Conservation (phyloP, 2,329 filamentous ascomycete genomes). For the Microsporum audouinii region DNA sequence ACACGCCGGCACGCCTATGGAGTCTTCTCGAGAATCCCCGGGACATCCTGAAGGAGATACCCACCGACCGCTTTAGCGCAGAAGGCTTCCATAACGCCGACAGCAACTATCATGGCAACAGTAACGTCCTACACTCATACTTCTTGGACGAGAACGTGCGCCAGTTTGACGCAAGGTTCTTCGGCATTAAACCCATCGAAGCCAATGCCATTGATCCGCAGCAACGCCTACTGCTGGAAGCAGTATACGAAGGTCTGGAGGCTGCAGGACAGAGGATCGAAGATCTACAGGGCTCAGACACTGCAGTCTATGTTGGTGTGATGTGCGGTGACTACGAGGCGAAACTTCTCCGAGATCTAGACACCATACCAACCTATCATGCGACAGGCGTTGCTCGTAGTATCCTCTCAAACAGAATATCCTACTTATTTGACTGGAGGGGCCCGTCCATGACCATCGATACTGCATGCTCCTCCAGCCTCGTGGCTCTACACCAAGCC, state of each 20-base stretch:
- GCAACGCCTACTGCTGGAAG: constrained; percentile 23
- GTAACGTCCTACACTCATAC: constrained; percentile 12
- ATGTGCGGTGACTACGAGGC: constrained; percentile 24
- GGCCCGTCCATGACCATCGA: constrained; percentile 13
- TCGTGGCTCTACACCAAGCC: constrained; percentile 12
- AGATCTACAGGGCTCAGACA: constrained; percentile 22
- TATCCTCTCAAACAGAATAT: constrained; percentile 21
- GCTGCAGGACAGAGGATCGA: constrained; percentile 20
- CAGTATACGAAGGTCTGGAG: constrained; percentile 21
- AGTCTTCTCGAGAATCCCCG: constrained; percentile 18
- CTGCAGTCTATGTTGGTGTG: constrained; percentile 24
- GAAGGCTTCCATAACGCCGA: constrained; percentile 15
- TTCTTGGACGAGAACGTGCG: constrained; percentile 17
- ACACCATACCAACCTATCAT: constrained; percentile 18
- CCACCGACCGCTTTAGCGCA: constrained; percentile 13
- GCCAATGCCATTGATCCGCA: constrained; percentile 24
- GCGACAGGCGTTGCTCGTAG: constrained; percentile 23
- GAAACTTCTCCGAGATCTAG: not conserved
- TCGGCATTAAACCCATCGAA: constrained; percentile 19
- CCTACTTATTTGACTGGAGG: constrained; percentile 11
- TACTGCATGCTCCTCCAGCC: constrained; percentile 14
- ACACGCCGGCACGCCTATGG: constrained; percentile 27
- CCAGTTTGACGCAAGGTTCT: constrained; percentile 26
- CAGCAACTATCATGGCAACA: constrained; percentile 6
- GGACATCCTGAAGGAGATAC: constrained; percentile 9